Evolutionary conservation across 306 rosid species (phyloP), one percentile per base, ranked within the genome.

Genomic region (Vigna mungo): DNA sequence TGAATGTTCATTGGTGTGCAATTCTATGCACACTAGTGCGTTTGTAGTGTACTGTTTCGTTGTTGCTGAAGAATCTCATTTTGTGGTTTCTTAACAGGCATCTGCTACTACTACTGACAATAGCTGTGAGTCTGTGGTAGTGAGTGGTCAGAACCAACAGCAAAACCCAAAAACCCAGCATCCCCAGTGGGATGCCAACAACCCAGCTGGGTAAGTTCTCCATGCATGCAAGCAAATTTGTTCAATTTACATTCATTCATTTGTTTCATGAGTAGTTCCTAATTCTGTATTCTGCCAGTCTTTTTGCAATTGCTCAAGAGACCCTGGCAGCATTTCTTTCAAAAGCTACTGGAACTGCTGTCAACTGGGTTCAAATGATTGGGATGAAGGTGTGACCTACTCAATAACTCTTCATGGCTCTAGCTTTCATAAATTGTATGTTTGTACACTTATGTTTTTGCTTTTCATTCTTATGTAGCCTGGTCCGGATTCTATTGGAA

Each of bases 281-380:
- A 62, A 75, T 51, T 43, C 58, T 59, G 30, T 64, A 23, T 60
- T 10, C 13, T 15, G 13, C 10, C 78, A 92, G 97, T 84, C 97
- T 92, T 84, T 88, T 90, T 30, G 87, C 96, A 10, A 79, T 92
- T 52, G 97, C 97, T 11, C 96, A 92, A 87, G 96, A 90, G 96
- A 86, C 97, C 90, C 80, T 89, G 88, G 96, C 96, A 79, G 97
- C 87, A 94, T 92, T 92, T 90, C 94, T 90, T 76, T 89, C 97
- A 32, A 92, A 92, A 90, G 97, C 97, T 78, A 92, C 97, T 72
- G 96, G 97, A 85, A 92, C 97, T 81, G 97, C 97, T 87, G 94
- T 92, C 84, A 90, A 92, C 92, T 92, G 97, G 97, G 97, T 92
- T 69, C 97, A 89, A 85, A 90, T 90, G 92, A 91, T 89, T 92